These are phyloP conservation scores for Globisporangium orthogonon DNA, from an alignment of 352 stramenopile genomes.

Conservation along the genomic window DNA sequence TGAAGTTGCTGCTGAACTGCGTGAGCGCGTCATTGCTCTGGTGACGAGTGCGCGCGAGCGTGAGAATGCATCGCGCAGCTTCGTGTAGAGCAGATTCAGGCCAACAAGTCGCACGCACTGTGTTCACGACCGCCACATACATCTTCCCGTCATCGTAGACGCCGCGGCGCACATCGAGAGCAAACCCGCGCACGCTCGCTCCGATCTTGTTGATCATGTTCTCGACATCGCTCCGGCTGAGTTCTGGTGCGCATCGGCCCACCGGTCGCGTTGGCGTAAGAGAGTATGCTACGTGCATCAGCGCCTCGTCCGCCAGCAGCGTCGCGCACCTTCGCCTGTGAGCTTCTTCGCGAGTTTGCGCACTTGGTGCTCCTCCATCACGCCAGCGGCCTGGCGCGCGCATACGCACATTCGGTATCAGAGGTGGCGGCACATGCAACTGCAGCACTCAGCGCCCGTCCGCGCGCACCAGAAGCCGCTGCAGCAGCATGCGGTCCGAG, in stretches of 20 bases:
- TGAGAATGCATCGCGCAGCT: not conserved
- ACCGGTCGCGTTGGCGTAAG: not conserved
- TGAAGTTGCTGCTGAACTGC: conserved; percentile 67
- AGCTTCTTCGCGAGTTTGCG: conserved; percentile 41
- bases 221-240: conserved; percentile 47
- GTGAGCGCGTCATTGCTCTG: conserved; percentile 77
- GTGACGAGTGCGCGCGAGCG: not conserved
- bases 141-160: conserved; percentile 84
- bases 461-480: conserved; percentile 56
- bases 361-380: conserved; percentile 63
- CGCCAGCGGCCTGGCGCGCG: conserved; percentile 38
- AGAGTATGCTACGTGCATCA: not conserved
- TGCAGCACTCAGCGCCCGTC: not conserved
- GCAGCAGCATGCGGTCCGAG: conserved; percentile 67
- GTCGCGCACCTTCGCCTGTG: conserved; percentile 49
- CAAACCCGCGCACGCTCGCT: conserved; percentile 49
- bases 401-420: not conserved
- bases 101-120: conserved; percentile 10
- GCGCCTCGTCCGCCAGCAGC: not conserved
- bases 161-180: conserved; percentile 62
- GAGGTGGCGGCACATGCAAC: no score
- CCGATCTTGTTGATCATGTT: conserved; percentile 59
- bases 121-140: conserved; percentile 78
- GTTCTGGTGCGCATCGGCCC: conserved; percentile 21
- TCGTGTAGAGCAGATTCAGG: no score